Base-by-base conservation (phyloP, 352 stramenopile species). In the Globisporangium spinosum region DNA sequence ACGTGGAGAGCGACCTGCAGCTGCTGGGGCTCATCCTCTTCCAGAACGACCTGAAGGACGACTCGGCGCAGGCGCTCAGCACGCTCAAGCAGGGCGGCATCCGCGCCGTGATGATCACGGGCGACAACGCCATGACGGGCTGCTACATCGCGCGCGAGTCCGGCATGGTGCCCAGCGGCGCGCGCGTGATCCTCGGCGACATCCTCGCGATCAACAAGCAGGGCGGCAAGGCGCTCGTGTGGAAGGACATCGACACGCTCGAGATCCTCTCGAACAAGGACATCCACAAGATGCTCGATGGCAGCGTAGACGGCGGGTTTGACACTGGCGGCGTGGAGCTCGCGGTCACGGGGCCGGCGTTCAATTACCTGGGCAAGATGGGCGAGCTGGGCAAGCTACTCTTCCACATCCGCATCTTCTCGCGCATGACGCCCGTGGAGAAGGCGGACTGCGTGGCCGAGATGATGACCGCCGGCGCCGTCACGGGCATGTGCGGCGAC, bases 1-100 rank as follows among this genome's bases (percentile, higher is more conserved):
- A 85, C 6, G 67, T 89, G 32, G 87, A 95, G 65, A 73, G 47
- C 1, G 69, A 76, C 53, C 64, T 94, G 15, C 70, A 53, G 27
- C 78, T 95, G 47, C 59, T 89, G 0, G 89, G 89, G 0, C 78
- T 96, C 23, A 70, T 96, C 40, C 73, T 93, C 6, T 97, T 97
- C 76, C 77, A 85, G 29, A 97, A 97, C 68, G 73, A 83, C 17
- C 69, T 97, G 32, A 94, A 93, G 65, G 60, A 79, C 12, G 85
- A 97, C 55, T 86, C 86, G 2, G 55, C 45, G 15, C 68, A 75
- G 8, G 87, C 85, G 0, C 91, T 97, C n/a, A 34, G 49, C 22
- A 70, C 90, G 58, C 72, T 97, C 13, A 75, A 80, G 12, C 70
- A 72, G 27, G 90, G 83, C 10, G 82, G 87, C 67, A 81, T 95